Percentiles rank a stretch among this genome's conserved stretches.
Conservation (phyloP, 495 filamentous ascomycete species). For the Podospora tetraspora region DNA sequence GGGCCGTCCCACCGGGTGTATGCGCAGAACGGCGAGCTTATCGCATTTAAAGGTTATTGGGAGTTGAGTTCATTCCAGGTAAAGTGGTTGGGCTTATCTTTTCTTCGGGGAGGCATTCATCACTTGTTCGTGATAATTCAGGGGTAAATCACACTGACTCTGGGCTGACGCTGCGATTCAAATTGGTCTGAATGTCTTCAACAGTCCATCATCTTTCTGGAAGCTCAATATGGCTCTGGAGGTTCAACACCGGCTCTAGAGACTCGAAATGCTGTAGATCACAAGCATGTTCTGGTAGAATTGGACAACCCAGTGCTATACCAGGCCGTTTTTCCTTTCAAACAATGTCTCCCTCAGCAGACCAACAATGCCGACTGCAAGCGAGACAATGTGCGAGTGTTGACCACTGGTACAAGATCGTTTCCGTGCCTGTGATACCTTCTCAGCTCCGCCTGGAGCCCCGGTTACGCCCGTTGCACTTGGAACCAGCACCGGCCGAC, state of each 20-base stretch:
- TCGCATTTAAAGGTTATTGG: neutral
- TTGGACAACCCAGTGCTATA: neutral
- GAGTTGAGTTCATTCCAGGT: neutral
- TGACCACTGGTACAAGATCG: neutral
- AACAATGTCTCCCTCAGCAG: neutral
- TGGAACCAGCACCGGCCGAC: neutral
- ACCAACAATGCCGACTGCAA: neutral
- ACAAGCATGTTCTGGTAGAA: neutral
- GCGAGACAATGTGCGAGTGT: neutral
- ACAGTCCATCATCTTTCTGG: neutral
- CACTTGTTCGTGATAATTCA: neutral
- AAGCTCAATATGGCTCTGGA: neutral
- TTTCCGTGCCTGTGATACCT: neutral
- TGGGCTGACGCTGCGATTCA: neutral
- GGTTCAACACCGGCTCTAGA: neutral
- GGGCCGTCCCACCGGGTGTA: neutral
- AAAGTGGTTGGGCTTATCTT: neutral
- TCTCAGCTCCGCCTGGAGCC: neutral
- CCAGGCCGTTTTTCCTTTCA: neutral
- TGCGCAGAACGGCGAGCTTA: neutral
- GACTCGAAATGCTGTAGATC: neutral
- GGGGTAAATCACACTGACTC: neutral
- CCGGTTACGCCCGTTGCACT: neutral
- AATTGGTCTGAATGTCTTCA: no score
- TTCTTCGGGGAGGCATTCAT: neutral